Evolutionary conservation across 1,284 basidiomycete species (phyloP), one percentile per base, ranked within the genome.

Genomic region (Sutorius eximius): DNA sequence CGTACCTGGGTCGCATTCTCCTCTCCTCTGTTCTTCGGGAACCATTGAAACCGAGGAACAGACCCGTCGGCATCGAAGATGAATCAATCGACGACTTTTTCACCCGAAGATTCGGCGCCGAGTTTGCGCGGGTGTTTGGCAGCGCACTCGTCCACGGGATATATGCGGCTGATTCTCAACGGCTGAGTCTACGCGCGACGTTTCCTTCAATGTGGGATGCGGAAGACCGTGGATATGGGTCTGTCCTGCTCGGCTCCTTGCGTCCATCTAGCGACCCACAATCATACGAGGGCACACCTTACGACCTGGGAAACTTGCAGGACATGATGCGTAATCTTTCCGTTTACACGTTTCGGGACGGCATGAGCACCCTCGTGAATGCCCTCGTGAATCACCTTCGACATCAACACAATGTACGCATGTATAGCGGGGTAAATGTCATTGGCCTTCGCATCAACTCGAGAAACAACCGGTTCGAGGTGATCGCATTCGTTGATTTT

Each of bases 101-200:
- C 53, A 70, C 81, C 0, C 80, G 93, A 5, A 80, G 93, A 12
- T 90, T 98, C 55, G 93, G 93, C 0, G 66, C 75, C 2, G 71
- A 77, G 1, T 82, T 95, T 52, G 91, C 94, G 0, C 80, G 84
- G 11, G 81, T 82, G 5, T 80, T 97, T 48, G 87, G 90, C 3
- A 92, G 89, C 53, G 90, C 95, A 0, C 77, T 98, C 58, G 83
- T 95, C 1, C 95, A 98, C 64, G 96, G 95, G 0, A 91, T 99
- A 56, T 98, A 97, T 68, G 94, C 93, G 1, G 85, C 92, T 0
- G 93, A 96, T 64, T 83, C 93, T 3, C 75, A 88, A 1, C 64
- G 75, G 34, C 73, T 98, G 10, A 94, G 92, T 58, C 77, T 93
- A 0, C 80, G 87, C 2, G 82, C 91, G 4, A 82, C 92, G 1